phyloP scores from a whole-genome alignment of 2,329 filamentous ascomycete species.

The Fusarium incarnatum region DNA sequence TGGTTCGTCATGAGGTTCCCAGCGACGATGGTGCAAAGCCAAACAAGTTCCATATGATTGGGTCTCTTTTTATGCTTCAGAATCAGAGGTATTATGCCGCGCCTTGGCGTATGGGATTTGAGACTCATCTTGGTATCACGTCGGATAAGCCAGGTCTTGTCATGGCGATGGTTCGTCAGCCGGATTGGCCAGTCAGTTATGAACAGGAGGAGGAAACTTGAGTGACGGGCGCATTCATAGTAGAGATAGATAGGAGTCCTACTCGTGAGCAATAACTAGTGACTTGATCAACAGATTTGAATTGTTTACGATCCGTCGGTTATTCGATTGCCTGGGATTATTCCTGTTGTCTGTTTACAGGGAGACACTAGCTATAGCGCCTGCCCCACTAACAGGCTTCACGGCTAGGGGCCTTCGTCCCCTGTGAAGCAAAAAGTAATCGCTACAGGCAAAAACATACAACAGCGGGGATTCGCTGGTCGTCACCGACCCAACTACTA shows the following conservation, averaged over 20 bases:
- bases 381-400: neutral
- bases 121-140: conserved; percentile 27
- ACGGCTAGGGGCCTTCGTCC: neutral
- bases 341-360: neutral
- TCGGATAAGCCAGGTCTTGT: conserved; percentile 19
- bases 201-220: conserved; percentile 9
- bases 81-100: neutral
- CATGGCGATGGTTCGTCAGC: conserved; percentile 22
- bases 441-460: neutral
- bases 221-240: neutral
- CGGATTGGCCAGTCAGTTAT: conserved; percentile 14
- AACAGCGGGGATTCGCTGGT: neutral
- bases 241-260: neutral
- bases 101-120: conserved; percentile 23
- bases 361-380: no score
- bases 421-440: neutral
- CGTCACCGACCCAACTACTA: neutral
- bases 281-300: neutral
- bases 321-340: neutral
- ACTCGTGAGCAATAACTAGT: neutral
- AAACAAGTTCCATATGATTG: conserved; percentile 30
- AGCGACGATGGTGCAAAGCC: conserved; percentile 10
- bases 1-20: conserved; percentile 27
- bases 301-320: neutral
- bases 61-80: conserved; percentile 31